Evolutionary conservation across 192 early-diverging fungal species (phyloP).

Genomic region (Coemansia sp.): DNA sequence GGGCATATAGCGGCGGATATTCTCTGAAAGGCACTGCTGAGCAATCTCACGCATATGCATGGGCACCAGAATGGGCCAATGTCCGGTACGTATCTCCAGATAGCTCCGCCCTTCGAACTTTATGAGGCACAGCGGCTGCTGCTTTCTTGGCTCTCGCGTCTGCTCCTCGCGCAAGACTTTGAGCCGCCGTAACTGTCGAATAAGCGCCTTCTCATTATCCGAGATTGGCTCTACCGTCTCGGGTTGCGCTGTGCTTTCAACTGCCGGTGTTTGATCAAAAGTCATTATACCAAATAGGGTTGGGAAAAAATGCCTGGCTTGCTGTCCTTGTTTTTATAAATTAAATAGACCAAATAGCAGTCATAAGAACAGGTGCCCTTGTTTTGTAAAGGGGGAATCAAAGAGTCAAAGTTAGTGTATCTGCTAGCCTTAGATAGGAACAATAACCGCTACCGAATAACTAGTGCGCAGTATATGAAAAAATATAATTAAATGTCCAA

Average conservation of each 20-base stretch:
- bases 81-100: slow-evolving; percentile 32
- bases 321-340: too few species aligned
- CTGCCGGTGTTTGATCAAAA: too few species aligned
- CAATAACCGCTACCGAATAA: too few species aligned
- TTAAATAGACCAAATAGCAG: too few species aligned
- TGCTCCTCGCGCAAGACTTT: slow-evolving; percentile 17
- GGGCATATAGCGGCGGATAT: slow-evolving; percentile 20
- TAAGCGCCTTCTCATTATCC: slow-evolving; percentile 14
- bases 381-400: too few species aligned
- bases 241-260: background rate
- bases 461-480: too few species aligned
- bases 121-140: slow-evolving; percentile 19
- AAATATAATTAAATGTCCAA: background rate
- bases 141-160: slow-evolving; percentile 1
- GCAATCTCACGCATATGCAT: slow-evolving; percentile 15
- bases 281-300: too few species aligned
- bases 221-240: slow-evolving; percentile 14
- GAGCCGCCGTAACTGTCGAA: slow-evolving; percentile 26
- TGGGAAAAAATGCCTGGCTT: too few species aligned
- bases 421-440: too few species aligned
- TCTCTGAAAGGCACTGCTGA: slow-evolving; percentile 18
- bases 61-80: slow-evolving; percentile 36
- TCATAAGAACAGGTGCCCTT: too few species aligned
- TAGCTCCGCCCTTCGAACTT: slow-evolving; percentile 19
- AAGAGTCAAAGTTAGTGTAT: too few species aligned